Base-by-base conservation (phyloP, 345 rosid species). In the Raphanus raphanistrum region DNA sequence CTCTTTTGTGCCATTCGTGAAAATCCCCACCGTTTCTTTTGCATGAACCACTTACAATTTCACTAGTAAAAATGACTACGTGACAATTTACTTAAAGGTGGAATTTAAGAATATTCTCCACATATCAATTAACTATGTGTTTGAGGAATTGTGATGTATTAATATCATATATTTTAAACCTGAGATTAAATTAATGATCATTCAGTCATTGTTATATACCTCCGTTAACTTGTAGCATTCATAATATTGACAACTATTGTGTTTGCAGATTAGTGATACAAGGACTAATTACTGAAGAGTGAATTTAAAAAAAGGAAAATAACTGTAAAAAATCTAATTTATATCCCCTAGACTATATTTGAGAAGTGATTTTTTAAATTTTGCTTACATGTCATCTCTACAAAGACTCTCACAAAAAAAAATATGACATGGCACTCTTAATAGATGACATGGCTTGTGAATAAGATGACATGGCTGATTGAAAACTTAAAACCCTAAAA, bases 21-120 rank as follows among this genome's bases (percentile, higher is more conserved):
- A 7, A 43, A 45, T 35, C 69, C 6, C 65, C 69, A 72, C 67
- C 74, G 2, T 63, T 38, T 69, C 72, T 63, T 79, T 74, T 79
- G 75, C 66, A 63, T 70, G n/a, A 59, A 28, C 71, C 79, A 74
- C 82, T 79, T 63, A 28, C 65, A 61, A 25, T 73, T 79, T 73
- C 58, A 58, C 57, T 43, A n/a, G 16, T 4, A 36, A 32, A 36
- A 11, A 3, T 78, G 62, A 72, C 63, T 72, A 79, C 17, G 21
- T 16, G 78, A 58, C 66, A 27, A 67, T 60, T 32, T 72, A 78
- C 73, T 31, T 59, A 58, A 72, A 59, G 63, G 21, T 72, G 68
- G 68, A 71, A 71, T 70, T 41, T 57, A 45, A 31, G 72, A 57
- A 77, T 71, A 77, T 71, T 45, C 81, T 64, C 61, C 45, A 29